Percentiles rank a stretch among this genome's conserved stretches.
Evolutionary conservation across 2,329 filamentous ascomycete species (phyloP).

Genomic region (Simplicillium aogashimaense): DNA sequence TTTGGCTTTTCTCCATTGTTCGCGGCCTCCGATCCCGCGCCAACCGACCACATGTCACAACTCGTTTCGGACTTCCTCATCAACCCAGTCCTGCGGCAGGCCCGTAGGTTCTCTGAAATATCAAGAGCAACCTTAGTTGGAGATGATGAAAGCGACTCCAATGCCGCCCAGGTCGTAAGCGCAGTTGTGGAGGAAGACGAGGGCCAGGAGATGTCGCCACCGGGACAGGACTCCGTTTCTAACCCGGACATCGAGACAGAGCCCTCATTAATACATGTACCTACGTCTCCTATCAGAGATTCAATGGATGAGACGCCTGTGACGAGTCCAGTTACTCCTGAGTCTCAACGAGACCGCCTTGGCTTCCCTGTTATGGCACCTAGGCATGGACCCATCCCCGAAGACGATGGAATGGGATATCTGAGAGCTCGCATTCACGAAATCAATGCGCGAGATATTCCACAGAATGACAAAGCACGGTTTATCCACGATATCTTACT

Average conservation of each 20-base stretch:
- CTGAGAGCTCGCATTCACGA: conserved; percentile 58
- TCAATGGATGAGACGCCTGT: not conserved
- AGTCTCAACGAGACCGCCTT: conserved; percentile 19
- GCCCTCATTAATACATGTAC: not conserved
- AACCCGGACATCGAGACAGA: not conserved
- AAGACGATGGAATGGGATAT: conserved; percentile 68
- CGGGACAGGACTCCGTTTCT: not conserved
- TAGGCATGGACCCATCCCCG: conserved; percentile 42
- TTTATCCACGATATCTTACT: conserved; percentile 32
- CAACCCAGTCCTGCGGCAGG: conserved; percentile 56
- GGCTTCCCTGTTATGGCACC: conserved; percentile 19
- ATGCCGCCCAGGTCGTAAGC: conserved; percentile 13
- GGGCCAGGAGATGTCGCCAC: not conserved
- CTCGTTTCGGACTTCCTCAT: conserved; percentile 56
- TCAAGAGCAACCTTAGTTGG: conserved; percentile 27
- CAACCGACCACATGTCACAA: conserved; percentile 40
- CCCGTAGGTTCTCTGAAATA: conserved; percentile 50
- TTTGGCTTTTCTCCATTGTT: too few species aligned
- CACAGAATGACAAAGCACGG: not conserved
- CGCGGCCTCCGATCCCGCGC: not conserved
- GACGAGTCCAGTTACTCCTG: conserved; percentile 8
- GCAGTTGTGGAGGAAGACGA: conserved; percentile 12
- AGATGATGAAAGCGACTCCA: conserved; percentile 19
- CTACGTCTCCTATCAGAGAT: not conserved
- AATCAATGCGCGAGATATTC: conserved; percentile 45